Conservation (phyloP, 306 rosid genomes). For the Pterocarpus santalinus region DNA sequence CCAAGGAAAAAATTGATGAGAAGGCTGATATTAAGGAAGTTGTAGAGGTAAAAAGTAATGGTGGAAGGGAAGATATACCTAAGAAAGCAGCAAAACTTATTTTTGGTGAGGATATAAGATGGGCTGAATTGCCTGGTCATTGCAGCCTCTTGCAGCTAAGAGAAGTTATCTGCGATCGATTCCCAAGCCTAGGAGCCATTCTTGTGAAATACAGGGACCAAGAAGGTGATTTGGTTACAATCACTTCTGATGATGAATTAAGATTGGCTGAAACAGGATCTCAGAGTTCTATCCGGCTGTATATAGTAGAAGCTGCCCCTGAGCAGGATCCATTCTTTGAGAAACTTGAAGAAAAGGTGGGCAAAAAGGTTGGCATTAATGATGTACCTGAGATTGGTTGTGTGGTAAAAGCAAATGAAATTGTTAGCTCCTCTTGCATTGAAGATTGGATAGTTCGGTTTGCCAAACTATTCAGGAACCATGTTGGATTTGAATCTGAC, state of each 20-base stretch:
- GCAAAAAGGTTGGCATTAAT: conserved; percentile 34
- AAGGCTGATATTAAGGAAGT: conserved; percentile 74
- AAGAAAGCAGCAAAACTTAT: conserved; percentile 78
- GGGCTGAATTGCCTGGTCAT: conserved; percentile 73
- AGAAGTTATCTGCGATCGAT: conserved; percentile 68
- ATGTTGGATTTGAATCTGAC: conserved; percentile 85
- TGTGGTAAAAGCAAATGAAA: conserved; percentile 55
- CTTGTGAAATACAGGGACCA: conserved; percentile 86
- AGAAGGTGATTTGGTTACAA: conserved; percentile 93
- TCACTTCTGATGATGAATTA: conserved; percentile 82
- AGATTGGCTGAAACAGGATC: conserved; percentile 80
- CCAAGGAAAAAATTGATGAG: conserved; percentile 57
- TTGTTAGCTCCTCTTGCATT: conserved; percentile 68
- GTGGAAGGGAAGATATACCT: conserved; percentile 54
- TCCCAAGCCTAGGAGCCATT: conserved; percentile 72
- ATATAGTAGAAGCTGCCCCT: conserved; percentile 73
- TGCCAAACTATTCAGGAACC: conserved; percentile 81
- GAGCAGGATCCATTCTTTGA: conserved; percentile 71
- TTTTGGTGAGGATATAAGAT: conserved; percentile 90
- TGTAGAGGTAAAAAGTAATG: conserved; percentile 65
- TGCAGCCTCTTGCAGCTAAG: conserved; percentile 83
- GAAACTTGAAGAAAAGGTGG: conserved; percentile 50
- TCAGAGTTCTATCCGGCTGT: conserved; percentile 69
- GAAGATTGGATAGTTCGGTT: conserved; percentile 90
- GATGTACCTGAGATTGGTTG: conserved; percentile 53